Conservation (phyloP, 1,284 basidiomycete species). For the Cerrena zonata region DNA sequence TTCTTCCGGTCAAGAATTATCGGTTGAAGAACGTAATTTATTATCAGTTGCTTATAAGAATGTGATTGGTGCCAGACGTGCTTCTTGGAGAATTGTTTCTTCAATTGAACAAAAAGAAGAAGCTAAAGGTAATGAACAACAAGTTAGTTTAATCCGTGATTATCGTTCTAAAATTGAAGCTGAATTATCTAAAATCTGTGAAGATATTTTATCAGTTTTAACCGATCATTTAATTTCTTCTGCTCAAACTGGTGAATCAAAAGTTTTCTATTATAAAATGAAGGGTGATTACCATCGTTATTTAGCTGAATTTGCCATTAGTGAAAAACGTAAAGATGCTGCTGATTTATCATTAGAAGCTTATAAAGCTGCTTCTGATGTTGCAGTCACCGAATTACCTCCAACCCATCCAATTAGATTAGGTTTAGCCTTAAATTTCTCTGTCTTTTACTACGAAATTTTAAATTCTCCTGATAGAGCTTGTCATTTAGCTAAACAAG, state of each 20-base stretch:
- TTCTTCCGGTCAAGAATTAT: slow-evolving; percentile 94
- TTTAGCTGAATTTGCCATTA: slow-evolving; percentile 98
- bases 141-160: slow-evolving; percentile 97
- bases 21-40: slow-evolving; percentile 98
- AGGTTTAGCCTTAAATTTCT: slow-evolving; percentile 98
- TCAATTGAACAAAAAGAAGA: slow-evolving; percentile 99
- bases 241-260: slow-evolving; percentile 95
- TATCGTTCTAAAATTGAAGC: slow-evolving; percentile 98
- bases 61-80: slow-evolving; percentile 97
- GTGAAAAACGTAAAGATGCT: slow-evolving; percentile 96
- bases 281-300: slow-evolving; percentile 99
- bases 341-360: slow-evolving; percentile 98
- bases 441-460: slow-evolving; percentile 99
- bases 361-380: slow-evolving; percentile 98
- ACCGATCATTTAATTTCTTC: slow-evolving; percentile 99
- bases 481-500: slow-evolving; percentile 99
- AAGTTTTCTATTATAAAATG: slow-evolving; percentile 99
- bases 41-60: slow-evolving; percentile 99
- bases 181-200: slow-evolving; percentile 98
- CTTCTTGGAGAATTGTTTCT: slow-evolving; percentile 98
- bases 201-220: slow-evolving; percentile 97
- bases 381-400: slow-evolving; percentile 94
- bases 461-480: slow-evolving; percentile 99
- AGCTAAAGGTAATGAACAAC: slow-evolving; percentile 96
- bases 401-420: slow-evolving; percentile 99